These are phyloP conservation scores for Dioszegia hungarica DNA, from an alignment of 768 basidiomycete species.

Conservation along the genomic window DNA sequence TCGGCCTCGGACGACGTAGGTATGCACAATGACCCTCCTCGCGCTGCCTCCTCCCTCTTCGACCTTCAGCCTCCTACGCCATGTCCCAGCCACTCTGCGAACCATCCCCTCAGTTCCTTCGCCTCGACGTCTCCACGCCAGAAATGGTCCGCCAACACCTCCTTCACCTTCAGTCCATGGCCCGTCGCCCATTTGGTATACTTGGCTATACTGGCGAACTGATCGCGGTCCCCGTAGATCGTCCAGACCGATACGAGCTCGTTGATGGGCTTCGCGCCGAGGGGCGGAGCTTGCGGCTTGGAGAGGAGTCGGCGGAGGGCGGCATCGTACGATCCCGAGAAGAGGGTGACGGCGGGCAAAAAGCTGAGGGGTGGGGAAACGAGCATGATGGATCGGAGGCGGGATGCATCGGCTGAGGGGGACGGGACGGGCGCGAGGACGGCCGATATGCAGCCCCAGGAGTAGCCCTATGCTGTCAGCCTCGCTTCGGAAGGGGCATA, in stretches of 20 bases:
- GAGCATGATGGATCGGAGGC: slow-evolving; percentile 10
- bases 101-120: slow-evolving; percentile 10
- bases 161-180: slow-evolving; percentile 2
- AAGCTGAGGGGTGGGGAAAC: slow-evolving; percentile 23
- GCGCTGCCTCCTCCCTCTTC: too few species aligned
- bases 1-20: background rate
- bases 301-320: slow-evolving; percentile 1
- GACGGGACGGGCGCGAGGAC: slow-evolving; percentile 13
- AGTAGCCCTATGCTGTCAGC: slow-evolving; percentile 30
- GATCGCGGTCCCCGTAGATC: slow-evolving; percentile 26
- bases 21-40: too few species aligned
- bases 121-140: slow-evolving; percentile 16
- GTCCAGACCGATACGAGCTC: slow-evolving; percentile 1
- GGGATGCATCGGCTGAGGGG: background rate
- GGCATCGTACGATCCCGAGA: slow-evolving; percentile 17
- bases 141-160: slow-evolving; percentile 56
- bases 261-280: background rate
- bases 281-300: background rate
- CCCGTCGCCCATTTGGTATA: slow-evolving; percentile 6
- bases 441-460: slow-evolving; percentile 29
- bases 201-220: slow-evolving; percentile 20
- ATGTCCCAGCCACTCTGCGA: slow-evolving; percentile 10
- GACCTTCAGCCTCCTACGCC: background rate
- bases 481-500: background rate
- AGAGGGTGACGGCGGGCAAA: slow-evolving; percentile 12